Evolutionary conservation across 2,329 filamentous ascomycete species (phyloP), one percentile per base, ranked within the genome.

Genomic region (Aciculosporium take): DNA sequence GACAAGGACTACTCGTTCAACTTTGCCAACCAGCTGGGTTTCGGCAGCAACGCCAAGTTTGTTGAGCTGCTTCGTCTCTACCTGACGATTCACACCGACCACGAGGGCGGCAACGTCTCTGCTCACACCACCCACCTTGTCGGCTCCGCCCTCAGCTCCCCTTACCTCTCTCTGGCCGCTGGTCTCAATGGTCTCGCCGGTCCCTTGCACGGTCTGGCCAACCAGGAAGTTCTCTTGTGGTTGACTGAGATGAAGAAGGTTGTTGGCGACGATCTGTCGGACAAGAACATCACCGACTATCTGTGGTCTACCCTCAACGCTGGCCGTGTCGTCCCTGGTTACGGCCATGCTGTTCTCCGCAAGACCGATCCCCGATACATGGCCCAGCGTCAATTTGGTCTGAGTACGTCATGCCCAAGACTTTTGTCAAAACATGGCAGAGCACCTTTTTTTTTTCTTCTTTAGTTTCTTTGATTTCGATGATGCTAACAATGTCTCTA

Each of bases 1-100:
- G 89, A 96, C 73, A 91, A 96, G 84, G 91, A 98, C 65, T 98
- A 95, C 74, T 77, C 81, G 57, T 98, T 82, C 84, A 98, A 98
- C 83, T 84, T 98, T 65, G 88, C 91, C 69, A 96, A 96, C 80
- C 87, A 94, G 79, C 86, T 98, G 56, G 91, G 91, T 59, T 98
- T 91, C 65, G 84, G 84, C 56, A 79, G 82, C 59, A 96, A 98
- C 79, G 73, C 77, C 58, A 89, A 96, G 75, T 98, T 98, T 57
- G 72, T 98, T 63, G 91, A 98, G 80, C 75, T 98, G 56, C 85
- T 98, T 81, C 86, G 91, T 67, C 78, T 98, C 53, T 98, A 98
- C 79, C 79, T 98, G 59, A 96, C 91, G 71, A 98, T 98, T 69
- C 91, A 98, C 84, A 89, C 91, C 48, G 91, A 98, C 68, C 91